Evolutionary conservation across 371 early-diverging fungal species (phyloP).

Genomic region (Mucor mucedo): DNA sequence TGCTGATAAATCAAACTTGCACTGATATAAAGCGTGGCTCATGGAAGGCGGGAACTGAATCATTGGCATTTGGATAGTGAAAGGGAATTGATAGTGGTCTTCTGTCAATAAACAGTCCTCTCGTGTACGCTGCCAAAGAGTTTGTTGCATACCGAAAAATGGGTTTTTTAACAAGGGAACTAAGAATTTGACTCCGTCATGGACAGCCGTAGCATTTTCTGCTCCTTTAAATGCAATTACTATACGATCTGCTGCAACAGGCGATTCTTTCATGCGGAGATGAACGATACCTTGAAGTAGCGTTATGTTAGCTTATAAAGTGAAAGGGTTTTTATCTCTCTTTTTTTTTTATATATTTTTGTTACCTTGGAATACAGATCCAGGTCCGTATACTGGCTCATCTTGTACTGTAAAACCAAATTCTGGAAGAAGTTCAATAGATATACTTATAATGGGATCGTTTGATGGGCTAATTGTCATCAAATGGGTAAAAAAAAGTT

Average conservation of each 20-base stretch:
- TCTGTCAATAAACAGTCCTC: slow-evolving; percentile 23
- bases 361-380: slow-evolving; percentile 51
- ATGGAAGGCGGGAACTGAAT: slow-evolving; percentile 46
- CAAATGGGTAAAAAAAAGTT: slow-evolving; percentile 1
- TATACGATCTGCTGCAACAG: slow-evolving; percentile 29
- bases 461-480: slow-evolving; percentile 22
- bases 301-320: neutral
- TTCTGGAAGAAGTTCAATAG: slow-evolving; percentile 46
- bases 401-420: slow-evolving; percentile 45
- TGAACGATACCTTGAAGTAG: slow-evolving; percentile 28
- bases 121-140: slow-evolving; percentile 39
- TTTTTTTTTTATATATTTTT: neutral
- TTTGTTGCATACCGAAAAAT: slow-evolving; percentile 44
- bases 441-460: slow-evolving; percentile 19
- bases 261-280: slow-evolving; percentile 24
- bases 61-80: slow-evolving; percentile 49
- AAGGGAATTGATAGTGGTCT: slow-evolving; percentile 31
- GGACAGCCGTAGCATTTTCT: slow-evolving; percentile 29
- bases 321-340: no score
- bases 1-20: slow-evolving; percentile 38
- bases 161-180: slow-evolving; percentile 22
- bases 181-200: slow-evolving; percentile 26
- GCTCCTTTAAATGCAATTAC: slow-evolving; percentile 38
- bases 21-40: slow-evolving; percentile 33
- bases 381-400: slow-evolving; percentile 48